phyloP scores from a whole-genome alignment of 148 eudicot species.

The Selenicereus undatus region DNA sequence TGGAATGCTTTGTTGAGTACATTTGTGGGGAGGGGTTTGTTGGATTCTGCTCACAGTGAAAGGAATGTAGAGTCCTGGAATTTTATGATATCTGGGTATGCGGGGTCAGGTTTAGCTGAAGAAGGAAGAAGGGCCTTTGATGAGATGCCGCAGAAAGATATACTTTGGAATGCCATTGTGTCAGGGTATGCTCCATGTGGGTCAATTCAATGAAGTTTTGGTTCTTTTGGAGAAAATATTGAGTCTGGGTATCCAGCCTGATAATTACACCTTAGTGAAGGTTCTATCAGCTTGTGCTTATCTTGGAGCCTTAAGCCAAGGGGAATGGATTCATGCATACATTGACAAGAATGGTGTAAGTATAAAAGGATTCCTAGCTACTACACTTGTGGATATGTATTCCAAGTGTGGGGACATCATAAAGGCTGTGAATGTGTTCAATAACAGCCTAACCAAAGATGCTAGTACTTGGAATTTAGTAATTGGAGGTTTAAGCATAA shows the following conservation, averaged over 20 bases:
- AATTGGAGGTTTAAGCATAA: constrained; percentile 25
- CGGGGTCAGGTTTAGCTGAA: constrained; percentile 27
- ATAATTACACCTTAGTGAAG: too few species aligned
- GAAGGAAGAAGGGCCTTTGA: constrained; percentile 21
- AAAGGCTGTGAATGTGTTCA: constrained; percentile 1
- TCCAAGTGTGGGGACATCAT: too few species aligned
- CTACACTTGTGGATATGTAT: too few species aligned
- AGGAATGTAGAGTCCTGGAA: constrained; percentile 44
- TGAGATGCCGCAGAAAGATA: constrained; percentile 22
- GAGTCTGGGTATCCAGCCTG: constrained; percentile 8
- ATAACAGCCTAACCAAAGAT: constrained; percentile 18
- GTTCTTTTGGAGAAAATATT: constrained; percentile 27
- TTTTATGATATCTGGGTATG: constrained; percentile 40
- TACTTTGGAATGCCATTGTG: constrained; percentile 32
- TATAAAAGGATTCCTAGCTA: constrained; percentile 17
- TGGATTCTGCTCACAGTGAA: constrained; percentile 24
- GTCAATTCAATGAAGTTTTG: constrained; percentile 26
- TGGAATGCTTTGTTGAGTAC: constrained; percentile 41
- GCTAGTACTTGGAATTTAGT: constrained; percentile 39
- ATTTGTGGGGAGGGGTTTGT: constrained; percentile 32
- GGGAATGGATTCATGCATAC: constrained; percentile 37
- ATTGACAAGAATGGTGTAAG: constrained; percentile 12
- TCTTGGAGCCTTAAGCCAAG: constrained; percentile 34
- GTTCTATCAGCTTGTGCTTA: constrained; percentile 19
- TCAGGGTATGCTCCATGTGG: constrained; percentile 12